Conservation (phyloP, 2,329 filamentous ascomycete species). For the Tolypocladium amazonense region DNA sequence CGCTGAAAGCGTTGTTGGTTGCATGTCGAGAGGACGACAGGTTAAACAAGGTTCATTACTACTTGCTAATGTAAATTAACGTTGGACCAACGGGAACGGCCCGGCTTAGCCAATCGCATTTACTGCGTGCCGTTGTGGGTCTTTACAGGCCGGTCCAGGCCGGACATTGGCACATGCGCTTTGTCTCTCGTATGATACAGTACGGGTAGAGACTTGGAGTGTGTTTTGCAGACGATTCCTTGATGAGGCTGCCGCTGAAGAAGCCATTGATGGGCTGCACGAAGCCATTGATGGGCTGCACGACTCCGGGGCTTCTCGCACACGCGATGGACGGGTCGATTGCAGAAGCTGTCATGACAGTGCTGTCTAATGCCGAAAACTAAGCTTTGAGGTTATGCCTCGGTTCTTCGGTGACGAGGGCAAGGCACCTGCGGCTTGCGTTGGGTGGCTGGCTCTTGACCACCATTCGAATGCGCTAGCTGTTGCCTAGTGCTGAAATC, state of each 20-base stretch:
- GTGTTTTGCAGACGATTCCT: neutral
- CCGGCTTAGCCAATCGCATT: neutral
- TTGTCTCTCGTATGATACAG: neutral
- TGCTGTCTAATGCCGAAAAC: neutral
- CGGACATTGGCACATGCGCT: neutral
- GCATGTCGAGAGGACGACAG: neutral
- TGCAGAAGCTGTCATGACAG: neutral
- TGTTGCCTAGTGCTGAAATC: neutral
- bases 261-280: neutral
- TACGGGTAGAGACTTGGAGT: too few relatives aligned
- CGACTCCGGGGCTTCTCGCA: neutral
- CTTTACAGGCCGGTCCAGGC: neutral
- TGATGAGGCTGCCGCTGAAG: neutral
- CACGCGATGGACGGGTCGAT: neutral
- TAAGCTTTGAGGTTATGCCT: neutral
- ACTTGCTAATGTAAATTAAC: neutral
- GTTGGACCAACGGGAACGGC: neutral
- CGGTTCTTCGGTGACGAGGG: neutral
- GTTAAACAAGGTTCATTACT: neutral
- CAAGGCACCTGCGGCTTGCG: neutral
- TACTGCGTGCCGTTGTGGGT: neutral
- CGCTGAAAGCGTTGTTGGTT: neutral
- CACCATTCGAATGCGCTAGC: neutral
- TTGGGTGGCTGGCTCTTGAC: neutral
- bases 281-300: neutral